These are phyloP conservation scores for Acer saccharum DNA, from an alignment of 345 rosid species.

Conservation along the genomic window DNA sequence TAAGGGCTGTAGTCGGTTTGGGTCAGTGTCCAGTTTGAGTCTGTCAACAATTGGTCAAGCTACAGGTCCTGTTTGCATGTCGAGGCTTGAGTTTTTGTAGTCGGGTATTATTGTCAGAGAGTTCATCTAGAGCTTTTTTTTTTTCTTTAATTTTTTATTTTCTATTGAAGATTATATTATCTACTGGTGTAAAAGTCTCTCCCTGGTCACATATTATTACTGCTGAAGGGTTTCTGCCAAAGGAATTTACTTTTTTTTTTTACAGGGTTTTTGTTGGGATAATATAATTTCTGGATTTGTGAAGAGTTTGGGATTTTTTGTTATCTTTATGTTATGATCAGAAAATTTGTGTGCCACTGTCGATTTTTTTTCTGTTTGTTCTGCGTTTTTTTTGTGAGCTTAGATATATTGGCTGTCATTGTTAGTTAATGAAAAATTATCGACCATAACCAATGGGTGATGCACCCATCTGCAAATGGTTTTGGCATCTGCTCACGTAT, in stretches of 20 bases:
- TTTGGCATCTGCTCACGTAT: not conserved
- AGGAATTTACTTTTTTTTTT: not conserved
- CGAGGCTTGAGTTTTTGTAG: slow-evolving; percentile 31
- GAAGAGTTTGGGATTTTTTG: slow-evolving; percentile 14
- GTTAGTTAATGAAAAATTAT: too few relatives aligned
- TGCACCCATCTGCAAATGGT: not conserved
- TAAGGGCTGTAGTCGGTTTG: slow-evolving; percentile 32
- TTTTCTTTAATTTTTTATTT: not conserved
- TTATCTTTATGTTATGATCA: not conserved
- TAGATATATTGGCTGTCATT: too few relatives aligned
- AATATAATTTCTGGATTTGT: slow-evolving; percentile 7
- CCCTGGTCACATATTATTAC: slow-evolving; percentile 6
- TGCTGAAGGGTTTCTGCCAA: not conserved
- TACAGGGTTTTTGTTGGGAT: slow-evolving; percentile 7
- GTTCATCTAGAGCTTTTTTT: slow-evolving; percentile 25
- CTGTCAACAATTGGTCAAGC: slow-evolving; percentile 32
- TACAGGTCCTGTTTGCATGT: slow-evolving; percentile 35
- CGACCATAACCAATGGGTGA: not conserved
- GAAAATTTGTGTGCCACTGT: not conserved
- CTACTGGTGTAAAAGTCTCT: slow-evolving; percentile 18
- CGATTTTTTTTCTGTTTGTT: not conserved
- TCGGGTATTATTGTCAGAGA: slow-evolving; percentile 18
- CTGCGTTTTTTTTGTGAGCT: too few relatives aligned
- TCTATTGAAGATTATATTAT: not conserved
- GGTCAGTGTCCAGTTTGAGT: slow-evolving; percentile 35